Base-by-base conservation (phyloP, 2,329 filamentous ascomycete species). In the Penicillium fuscoglaucum region DNA sequence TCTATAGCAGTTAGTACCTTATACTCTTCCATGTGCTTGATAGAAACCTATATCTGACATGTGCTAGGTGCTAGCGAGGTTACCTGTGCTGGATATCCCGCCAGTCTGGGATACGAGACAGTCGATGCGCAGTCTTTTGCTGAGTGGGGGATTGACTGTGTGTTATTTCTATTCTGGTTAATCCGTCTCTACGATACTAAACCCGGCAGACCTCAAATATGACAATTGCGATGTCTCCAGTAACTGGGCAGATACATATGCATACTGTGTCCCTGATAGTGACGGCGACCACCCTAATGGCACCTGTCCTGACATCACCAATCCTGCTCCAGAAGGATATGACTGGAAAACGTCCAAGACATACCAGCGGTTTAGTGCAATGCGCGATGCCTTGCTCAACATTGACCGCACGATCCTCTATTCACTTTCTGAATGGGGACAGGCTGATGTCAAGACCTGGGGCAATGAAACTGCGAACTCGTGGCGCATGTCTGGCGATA, bases 41-140 rank as follows among this genome's bases (percentile, higher is more conserved):
- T n/a, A 7, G 4, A 3, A 6, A 8, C 1, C 10, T 10, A 4
- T 41, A 10, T 12, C 21, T 29, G 17, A 35, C 10, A n/a, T 9
- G 12, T n/a, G 31, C 3, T 28, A 74, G 71, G 71, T 53, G 70
- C 71, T 26, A 71, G 72, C 2, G 61, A 71, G 46, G 68, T 68
- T 58, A 85, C 83, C 2, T 87, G 84, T 64, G 84, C 79, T 1
- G 79, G 80, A 5, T 87, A 85, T 65, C 80, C 83, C 13, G 86
- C 80, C 0, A 83, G 80, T 52, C 66, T 85, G 10, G 84, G 82
- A 1, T 79, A 82, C 62, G 86, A 89, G 63, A 70, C 77, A 1
- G 70, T 83, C 17, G 86, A 88, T 69, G 86, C 85, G 1, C 70
- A 79, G 43, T 81, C 82, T 0, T 87, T 83, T 66, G 81, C 82